Evolutionary conservation across 768 basidiomycete species (phyloP).

Genomic region (Exsudoporus frostii): DNA sequence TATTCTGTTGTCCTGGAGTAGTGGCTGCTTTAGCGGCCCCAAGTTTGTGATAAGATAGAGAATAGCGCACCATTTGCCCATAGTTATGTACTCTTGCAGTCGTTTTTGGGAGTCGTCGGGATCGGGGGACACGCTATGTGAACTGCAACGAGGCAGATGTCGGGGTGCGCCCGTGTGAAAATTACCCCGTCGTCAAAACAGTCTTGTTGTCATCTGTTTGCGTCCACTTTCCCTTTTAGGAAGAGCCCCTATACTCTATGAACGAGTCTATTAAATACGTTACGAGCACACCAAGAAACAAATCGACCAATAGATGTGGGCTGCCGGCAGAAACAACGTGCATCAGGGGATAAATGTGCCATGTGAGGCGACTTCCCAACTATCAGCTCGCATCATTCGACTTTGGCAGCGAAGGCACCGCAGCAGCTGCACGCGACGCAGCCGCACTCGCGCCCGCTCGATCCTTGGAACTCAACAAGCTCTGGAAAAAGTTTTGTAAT

Average conservation of each 20-base stretch:
- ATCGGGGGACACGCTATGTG: neutral
- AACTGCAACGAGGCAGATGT: conserved; percentile 27
- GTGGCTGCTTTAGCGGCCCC: neutral
- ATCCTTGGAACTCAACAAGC: conserved; percentile 69
- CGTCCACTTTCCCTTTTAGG: neutral
- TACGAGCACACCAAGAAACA: neutral
- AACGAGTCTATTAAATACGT: neutral
- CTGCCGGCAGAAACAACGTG: neutral
- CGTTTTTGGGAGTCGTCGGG: conserved; percentile 6
- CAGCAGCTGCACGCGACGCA: conserved; percentile 22
- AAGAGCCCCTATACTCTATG: neutral
- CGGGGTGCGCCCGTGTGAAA: conserved; percentile 23
- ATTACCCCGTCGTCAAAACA: conserved; percentile 12
- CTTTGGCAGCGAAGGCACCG: conserved; percentile 22
- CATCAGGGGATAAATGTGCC: too few species aligned
- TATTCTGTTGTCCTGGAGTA: conserved; percentile 62
- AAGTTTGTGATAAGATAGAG: neutral
- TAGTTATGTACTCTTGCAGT: conserved; percentile 28
- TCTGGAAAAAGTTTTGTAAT: conserved; percentile 85
- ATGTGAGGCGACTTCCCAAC: too few species aligned
- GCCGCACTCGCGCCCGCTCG: conserved; percentile 38
- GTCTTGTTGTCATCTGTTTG: conserved; percentile 21
- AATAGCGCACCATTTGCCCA: conserved; percentile 70
- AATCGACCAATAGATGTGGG: neutral
- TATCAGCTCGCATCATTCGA: conserved; percentile 36